These are phyloP conservation scores for Phytophthora pseudosyringae DNA, from an alignment of 352 stramenopile species.

Conservation along the genomic window DNA sequence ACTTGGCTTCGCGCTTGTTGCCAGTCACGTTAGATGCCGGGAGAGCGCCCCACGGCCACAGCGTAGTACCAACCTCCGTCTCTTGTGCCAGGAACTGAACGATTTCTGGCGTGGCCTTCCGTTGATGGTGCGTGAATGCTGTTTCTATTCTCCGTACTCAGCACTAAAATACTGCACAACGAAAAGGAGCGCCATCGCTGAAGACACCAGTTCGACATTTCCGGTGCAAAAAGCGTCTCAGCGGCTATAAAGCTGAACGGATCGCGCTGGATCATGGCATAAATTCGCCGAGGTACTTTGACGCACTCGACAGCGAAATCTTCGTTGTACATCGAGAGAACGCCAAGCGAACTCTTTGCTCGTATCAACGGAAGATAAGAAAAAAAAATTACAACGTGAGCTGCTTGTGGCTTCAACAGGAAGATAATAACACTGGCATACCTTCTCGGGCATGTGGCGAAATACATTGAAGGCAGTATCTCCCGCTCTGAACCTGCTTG, in stretches of 20 bases:
- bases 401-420: no score
- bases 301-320: conserved; percentile 53
- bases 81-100: no score
- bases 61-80: no score
- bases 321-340: conserved; percentile 55
- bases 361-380: no score
- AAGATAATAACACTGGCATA: conserved; percentile 6
- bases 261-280: conserved; percentile 76
- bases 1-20: no score
- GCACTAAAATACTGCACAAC: conserved; percentile 49
- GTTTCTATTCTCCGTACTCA: no score
- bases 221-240: conserved; percentile 78
- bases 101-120: no score
- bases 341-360: conserved; percentile 51
- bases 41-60: no score
- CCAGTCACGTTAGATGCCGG: no score
- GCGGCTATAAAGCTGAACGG: conserved; percentile 83
- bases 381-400: no score
- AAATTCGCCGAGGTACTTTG: conserved; percentile 61
- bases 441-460: conserved; percentile 81
- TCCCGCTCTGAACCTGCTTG: conserved; percentile 47
- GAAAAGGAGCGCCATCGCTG: conserved; percentile 81
- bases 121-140: no score
- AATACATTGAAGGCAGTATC: conserved; percentile 80
- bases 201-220: conserved; percentile 77